Base-by-base conservation (phyloP, 164 flowering plant species). In the Cinnamomum chago region DNA sequence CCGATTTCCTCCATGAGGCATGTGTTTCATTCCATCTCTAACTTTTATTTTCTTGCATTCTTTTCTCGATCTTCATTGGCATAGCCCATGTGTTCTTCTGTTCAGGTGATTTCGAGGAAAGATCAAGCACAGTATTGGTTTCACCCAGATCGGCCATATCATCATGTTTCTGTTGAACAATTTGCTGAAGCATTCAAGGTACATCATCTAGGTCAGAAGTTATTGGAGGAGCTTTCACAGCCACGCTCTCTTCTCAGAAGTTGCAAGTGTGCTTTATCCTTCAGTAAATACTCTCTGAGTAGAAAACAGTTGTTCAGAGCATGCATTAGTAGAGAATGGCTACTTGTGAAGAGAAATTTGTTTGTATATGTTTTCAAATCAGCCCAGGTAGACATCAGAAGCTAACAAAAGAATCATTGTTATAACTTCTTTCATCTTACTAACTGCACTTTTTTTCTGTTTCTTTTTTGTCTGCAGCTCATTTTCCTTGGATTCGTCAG, bases 51-150 rank as follows among this genome's bases (percentile, higher is more conserved):
- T 15, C n/a, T 64, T 33, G 70, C 17, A 30, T 33, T 33, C 50
- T 5, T 5, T 67, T 67, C n/a, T 30, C 30, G 50, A 17, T 67
- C 50, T 67, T 28, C 47, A 67, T 28, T 67, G 40, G 30, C 33
- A 5, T 14, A 5, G 60, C 15, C n/a, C 60, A 55, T 55, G 50
- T 17, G n/a, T 67, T 67, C 50, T 15, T 22, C 10, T 65, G 1
- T 66, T 5, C 67, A 87, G 88, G 88, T 87, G 18, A 70, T 84
- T 18, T 85, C 89, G 0, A 71, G 25, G 68, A 88, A 85, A 55
- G 89, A 88, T 79, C 90, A 88, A 81, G 83, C 72, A 68, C 84
- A 82, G 62, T 86, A 83, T 69, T 85, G 89, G 90, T 72, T n/a
- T 71, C 6, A 28, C 70, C 30, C 70, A 28, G 50, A 27, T 3